Conservation (phyloP, 805 yeast species). For the Ogataea pignaliae region DNA sequence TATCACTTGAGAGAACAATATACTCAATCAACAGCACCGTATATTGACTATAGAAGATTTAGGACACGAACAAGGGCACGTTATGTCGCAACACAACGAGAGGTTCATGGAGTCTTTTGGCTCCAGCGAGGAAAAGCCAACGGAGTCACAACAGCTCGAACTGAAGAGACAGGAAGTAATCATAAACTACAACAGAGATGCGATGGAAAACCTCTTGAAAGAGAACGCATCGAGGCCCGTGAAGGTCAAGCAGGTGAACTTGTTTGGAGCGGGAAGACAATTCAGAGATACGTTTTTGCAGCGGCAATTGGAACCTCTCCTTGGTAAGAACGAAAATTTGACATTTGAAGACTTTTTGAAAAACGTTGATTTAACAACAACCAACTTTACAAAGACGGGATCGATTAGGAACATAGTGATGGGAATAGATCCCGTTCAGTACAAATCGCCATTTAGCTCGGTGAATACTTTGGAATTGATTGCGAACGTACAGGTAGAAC, state of each 20-base stretch:
- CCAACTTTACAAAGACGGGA: slow-evolving; percentile 39
- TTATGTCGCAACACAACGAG: slow-evolving; percentile 16
- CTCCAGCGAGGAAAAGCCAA: neutral
- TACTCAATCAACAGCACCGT: no score
- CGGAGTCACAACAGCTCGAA: slow-evolving; percentile 20
- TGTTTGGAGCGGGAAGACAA: slow-evolving; percentile 40
- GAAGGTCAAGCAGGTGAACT: slow-evolving; percentile 38
- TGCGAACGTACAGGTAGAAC: slow-evolving; percentile 34
- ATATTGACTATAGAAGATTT: no score
- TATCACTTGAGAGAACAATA: no score
- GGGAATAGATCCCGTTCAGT: slow-evolving; percentile 21
- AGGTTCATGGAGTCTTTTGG: slow-evolving; percentile 21
- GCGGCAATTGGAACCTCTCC: slow-evolving; percentile 44
- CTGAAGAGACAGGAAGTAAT: slow-evolving; percentile 25
- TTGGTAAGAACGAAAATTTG: slow-evolving; percentile 27
- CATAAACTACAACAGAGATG: slow-evolving; percentile 23
- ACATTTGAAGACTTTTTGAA: slow-evolving; percentile 38
- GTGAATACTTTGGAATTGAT: slow-evolving; percentile 24
- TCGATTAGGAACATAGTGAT: slow-evolving; percentile 40
- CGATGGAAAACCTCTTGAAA: slow-evolving; percentile 25
- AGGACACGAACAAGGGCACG: no score
- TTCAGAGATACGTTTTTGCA: slow-evolving; percentile 43
- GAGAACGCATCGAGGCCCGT: slow-evolving; percentile 38
- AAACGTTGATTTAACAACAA: slow-evolving; percentile 40
- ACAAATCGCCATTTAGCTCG: slow-evolving; percentile 14